Base-by-base conservation (phyloP, 352 stramenopile genomes). In the Phytopythium aichiense region DNA sequence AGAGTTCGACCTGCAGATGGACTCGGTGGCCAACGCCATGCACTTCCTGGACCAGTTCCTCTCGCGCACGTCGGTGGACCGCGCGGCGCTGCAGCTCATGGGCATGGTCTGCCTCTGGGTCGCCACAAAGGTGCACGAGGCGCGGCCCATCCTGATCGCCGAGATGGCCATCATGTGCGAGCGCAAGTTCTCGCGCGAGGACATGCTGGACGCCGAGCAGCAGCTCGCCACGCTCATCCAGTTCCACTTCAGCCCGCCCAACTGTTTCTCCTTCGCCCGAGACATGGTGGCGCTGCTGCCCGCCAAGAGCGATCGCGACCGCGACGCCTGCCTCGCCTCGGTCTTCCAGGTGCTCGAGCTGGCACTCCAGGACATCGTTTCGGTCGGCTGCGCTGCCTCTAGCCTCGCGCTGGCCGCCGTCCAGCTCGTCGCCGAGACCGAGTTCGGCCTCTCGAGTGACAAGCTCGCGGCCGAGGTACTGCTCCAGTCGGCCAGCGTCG, bases 31-130 rank as follows among this genome's bases (percentile, higher is more conserved):
- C 45, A 77, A 69, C 28, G 79, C 80, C 22, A 74, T 91, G 49
- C 76, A 88, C 66, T 89, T 80, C 60, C 72, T 93, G 64, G 84
- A 93, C 63, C 72, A 86, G 60, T 91, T 87, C 63, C 67, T 93
- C 7, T 83, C 72, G 31, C 59, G 66, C 6, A 73, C 81, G 65
- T 90, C 84, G 31, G 84, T 90, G n/a, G 81, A 90, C 68, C 86
- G 87, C 48, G 68, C 81, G 16, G 77, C 79, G 61, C 64, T 90
- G 63, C 84, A 93, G 64, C 63, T 93, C 15, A 60, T 93, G 31
- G 83, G 71, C 45, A 84, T 93, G 65, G 84, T 93, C 28, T 87
- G 76, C 54, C 85, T 93, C 69, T 90, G 74, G 68, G 71, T 76
- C 28, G 72, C 81, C 37, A 84, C 76, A 66, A 93, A 93, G 72